phyloP scores from a whole-genome alignment of 805 yeast species.

The Saccharomycopsis guyanensis region DNA sequence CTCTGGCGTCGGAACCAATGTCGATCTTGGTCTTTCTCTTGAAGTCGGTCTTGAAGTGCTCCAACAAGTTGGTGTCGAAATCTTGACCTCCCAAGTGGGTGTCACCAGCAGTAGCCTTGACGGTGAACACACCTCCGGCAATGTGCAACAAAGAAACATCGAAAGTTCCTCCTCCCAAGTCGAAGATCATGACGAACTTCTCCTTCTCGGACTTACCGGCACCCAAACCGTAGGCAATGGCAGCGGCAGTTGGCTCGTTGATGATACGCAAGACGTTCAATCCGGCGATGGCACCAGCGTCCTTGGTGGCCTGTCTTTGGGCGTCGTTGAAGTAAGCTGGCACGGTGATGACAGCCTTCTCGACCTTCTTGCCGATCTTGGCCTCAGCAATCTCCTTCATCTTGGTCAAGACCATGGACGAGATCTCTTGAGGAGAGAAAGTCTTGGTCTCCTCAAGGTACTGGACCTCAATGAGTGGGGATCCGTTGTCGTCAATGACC shows the following conservation, averaged over 20 bases:
- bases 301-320: conserved; percentile 77
- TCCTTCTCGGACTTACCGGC: conserved; percentile 75
- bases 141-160: conserved; percentile 91
- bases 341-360: conserved; percentile 70
- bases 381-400: conserved; percentile 82
- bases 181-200: conserved; percentile 86
- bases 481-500: conserved; percentile 55
- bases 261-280: conserved; percentile 70
- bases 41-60: conserved; percentile 90
- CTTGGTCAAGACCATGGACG: conserved; percentile 71
- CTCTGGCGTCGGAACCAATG: conserved; percentile 86
- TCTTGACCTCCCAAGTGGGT: conserved; percentile 99
- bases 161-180: conserved; percentile 98
- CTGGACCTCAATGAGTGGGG: conserved; percentile 64
- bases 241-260: conserved; percentile 92
- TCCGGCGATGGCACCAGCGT: conserved; percentile 77
- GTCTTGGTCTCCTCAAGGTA: conserved; percentile 62
- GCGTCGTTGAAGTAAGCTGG: conserved; percentile 79
- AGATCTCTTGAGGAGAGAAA: conserved; percentile 69
- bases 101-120: conserved; percentile 98
- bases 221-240: conserved; percentile 98
- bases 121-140: conserved; percentile 95
- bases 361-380: conserved; percentile 61
- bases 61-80: conserved; percentile 92
- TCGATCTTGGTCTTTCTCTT: conserved; percentile 91